Evolutionary conservation across 176 grass and related monocot species (phyloP).

Genomic region (Oryza nivara): DNA sequence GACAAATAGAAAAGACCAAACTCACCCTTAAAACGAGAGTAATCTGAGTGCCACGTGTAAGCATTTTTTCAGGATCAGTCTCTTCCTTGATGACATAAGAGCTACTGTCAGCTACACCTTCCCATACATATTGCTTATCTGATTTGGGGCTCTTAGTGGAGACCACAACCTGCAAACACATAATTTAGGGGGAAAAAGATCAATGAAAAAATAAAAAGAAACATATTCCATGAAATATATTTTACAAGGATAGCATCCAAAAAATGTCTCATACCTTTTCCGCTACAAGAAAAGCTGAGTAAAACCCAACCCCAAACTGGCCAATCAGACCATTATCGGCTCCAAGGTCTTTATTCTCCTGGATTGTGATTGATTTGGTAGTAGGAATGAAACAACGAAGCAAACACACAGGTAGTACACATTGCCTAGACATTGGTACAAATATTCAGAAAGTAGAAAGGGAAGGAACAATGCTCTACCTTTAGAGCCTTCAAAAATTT

Average conservation of each 20-base stretch:
- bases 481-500: constrained; percentile 87
- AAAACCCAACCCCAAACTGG: constrained; percentile 93
- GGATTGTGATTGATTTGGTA: constrained; percentile 23
- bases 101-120: constrained; percentile 80
- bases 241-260: not conserved
- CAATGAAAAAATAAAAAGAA: not conserved
- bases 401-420: not conserved
- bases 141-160: constrained; percentile 90
- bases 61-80: constrained; percentile 68
- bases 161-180: constrained; percentile 57
- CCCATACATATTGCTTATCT: constrained; percentile 90
- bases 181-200: not conserved
- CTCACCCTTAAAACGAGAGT: constrained; percentile 73
- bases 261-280: constrained; percentile 54
- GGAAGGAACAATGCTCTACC: constrained; percentile 33
- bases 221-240: not conserved
- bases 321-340: constrained; percentile 81
- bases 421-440: not conserved
- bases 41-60: constrained; percentile 79
- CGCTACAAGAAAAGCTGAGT: constrained; percentile 85
- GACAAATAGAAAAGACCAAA: not conserved
- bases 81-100: constrained; percentile 90
- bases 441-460: not conserved
- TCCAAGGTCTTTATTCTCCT: constrained; percentile 89
- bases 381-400: constrained; percentile 8